A percentile compares a stretch with the other conserved stretches of the same genome.
Conservation (phyloP, 2,329 filamentous ascomycete species). For the Microcera coccophila region DNA sequence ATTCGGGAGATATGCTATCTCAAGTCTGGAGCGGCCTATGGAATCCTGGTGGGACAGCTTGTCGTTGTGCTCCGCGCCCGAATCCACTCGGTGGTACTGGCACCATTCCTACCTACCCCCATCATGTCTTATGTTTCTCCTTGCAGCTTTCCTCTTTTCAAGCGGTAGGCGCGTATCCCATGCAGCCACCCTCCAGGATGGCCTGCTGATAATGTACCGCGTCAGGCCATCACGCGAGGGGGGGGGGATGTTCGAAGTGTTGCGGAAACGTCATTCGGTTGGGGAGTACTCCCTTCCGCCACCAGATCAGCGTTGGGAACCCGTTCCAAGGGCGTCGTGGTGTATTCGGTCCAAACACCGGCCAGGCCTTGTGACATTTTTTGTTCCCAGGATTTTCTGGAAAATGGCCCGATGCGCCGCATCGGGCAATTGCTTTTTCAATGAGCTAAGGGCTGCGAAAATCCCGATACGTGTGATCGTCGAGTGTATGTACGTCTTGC, state of each 20-base stretch:
- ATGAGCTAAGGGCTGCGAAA: slow-evolving; percentile 23
- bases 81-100: slow-evolving; percentile 16
- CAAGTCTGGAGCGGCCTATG: not conserved
- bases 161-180: slow-evolving; percentile 19
- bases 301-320: not conserved
- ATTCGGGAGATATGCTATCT: not conserved
- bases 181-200: slow-evolving; percentile 25
- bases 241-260: not conserved
- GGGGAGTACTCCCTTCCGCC: not conserved
- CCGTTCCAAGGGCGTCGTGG: not conserved
- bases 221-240: slow-evolving; percentile 23
- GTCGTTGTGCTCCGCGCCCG: slow-evolving; percentile 21
- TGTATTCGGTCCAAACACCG: not conserved
- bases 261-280: not conserved
- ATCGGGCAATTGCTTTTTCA: slow-evolving; percentile 18
- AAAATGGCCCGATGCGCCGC: slow-evolving; percentile 12
- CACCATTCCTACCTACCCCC: slow-evolving; percentile 7
- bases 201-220: slow-evolving; percentile 15
- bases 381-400: slow-evolving; percentile 5
- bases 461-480: slow-evolving; percentile 28
- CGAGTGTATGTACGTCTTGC: slow-evolving; percentile 22
- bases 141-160: slow-evolving; percentile 11
- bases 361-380: not conserved
- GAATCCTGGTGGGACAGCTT: not conserved
- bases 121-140: slow-evolving; percentile 15